Percentiles rank a stretch among this genome's conserved stretches.
phyloP scores from a whole-genome alignment of 352 stramenopile genomes.

The Phytophthora pluvialis region DNA sequence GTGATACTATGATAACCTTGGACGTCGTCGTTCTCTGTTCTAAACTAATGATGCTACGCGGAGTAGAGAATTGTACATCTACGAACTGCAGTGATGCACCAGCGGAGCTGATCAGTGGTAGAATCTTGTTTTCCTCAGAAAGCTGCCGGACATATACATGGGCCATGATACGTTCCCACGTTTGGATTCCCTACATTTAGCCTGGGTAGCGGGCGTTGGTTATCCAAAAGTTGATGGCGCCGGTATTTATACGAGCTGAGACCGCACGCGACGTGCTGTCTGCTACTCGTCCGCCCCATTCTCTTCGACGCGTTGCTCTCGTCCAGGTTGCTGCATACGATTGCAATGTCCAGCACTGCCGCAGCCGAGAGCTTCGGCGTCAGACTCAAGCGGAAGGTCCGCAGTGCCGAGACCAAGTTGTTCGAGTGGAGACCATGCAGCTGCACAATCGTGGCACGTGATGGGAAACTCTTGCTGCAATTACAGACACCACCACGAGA shows the following conservation, averaged over 20 bases:
- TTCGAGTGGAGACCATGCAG: slow-evolving; percentile 70
- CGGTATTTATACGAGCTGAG: slow-evolving; percentile 34
- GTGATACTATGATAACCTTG: too few relatives aligned
- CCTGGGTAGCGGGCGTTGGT: slow-evolving; percentile 2
- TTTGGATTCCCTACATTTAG: slow-evolving; percentile 20
- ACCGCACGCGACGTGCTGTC: slow-evolving; percentile 5
- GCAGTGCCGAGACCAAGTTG: slow-evolving; percentile 61
- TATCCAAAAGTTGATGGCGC: slow-evolving; percentile 2
- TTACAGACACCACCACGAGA: slow-evolving; percentile 28
- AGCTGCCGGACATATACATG: too few relatives aligned
- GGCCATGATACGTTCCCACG: too few relatives aligned
- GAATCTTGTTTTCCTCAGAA: too few relatives aligned
- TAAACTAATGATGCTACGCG: too few relatives aligned
- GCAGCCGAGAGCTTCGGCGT: slow-evolving; percentile 25
- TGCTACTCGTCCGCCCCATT: neutral
- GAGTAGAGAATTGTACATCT: too few relatives aligned
- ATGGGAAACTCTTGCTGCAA: slow-evolving; percentile 43
- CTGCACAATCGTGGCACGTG: slow-evolving; percentile 45
- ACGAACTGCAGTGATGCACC: too few relatives aligned
- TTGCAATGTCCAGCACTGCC: slow-evolving; percentile 18
- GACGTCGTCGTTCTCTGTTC: too few relatives aligned
- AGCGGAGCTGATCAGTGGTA: too few relatives aligned
- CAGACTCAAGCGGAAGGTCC: slow-evolving; percentile 69
- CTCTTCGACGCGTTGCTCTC: slow-evolving; percentile 1
- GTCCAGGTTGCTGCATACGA: neutral